phyloP scores from a whole-genome alignment of 192 early-diverging fungal genomes.

The Lobosporangium transversale region DNA sequence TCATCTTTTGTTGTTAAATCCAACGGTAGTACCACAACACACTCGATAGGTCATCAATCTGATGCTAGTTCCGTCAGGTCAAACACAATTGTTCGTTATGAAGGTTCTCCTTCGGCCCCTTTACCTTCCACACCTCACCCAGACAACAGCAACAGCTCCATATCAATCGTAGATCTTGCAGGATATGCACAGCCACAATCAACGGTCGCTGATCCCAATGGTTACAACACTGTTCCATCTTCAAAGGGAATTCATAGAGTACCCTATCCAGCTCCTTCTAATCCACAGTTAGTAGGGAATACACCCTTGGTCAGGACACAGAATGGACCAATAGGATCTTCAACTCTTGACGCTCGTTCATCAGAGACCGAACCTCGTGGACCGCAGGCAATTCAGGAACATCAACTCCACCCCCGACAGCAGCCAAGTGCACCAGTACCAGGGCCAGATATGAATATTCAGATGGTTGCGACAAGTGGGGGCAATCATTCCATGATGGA shows the following conservation, averaged over 20 bases:
- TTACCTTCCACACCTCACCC: conserved; percentile 6
- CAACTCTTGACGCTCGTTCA: conserved; percentile 1
- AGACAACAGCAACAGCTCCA: background rate
- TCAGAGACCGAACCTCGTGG: conserved; percentile 24
- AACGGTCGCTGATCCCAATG: background rate
- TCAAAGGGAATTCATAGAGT: background rate
- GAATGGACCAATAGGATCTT: background rate
- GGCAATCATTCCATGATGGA: no score
- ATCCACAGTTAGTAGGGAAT: conserved; percentile 18
- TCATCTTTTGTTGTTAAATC: background rate
- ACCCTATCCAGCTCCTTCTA: conserved; percentile 1
- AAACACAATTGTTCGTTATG: background rate
- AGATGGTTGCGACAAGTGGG: no score
- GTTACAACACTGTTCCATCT: background rate
- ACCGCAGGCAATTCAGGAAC: conserved; percentile 16
- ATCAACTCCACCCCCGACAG: no score
- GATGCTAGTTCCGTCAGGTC: conserved; percentile 31
- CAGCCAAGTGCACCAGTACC: background rate
- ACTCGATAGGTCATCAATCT: conserved; percentile 17
- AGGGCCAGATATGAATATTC: background rate
- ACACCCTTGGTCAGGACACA: conserved; percentile 24
- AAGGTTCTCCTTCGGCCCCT: background rate
- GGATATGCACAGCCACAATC: conserved; percentile 17
- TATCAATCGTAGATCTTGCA: conserved; percentile 20
- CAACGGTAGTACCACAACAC: background rate